Conservation (phyloP, 1,284 basidiomycete genomes). For the Melampsora americana region DNA sequence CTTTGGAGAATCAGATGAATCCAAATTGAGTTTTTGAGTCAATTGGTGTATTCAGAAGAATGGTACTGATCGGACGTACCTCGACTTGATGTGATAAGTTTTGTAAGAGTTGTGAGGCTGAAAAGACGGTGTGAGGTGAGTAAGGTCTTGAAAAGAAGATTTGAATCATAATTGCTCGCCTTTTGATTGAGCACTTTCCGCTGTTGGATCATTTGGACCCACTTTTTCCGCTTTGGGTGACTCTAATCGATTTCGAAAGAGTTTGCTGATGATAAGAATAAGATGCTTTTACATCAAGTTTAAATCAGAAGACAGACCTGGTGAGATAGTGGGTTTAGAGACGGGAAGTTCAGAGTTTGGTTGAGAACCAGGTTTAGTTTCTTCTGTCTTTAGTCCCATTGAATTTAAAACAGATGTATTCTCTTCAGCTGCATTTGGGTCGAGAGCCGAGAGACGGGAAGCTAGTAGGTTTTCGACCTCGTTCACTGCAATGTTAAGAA, state of each 20-base stretch:
- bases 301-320: background rate
- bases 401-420: slow-evolving; percentile 24
- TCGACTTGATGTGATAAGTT: slow-evolving; percentile 44
- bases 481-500: background rate
- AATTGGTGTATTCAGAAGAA: background rate
- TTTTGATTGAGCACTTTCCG: background rate
- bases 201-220: background rate
- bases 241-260: too few species aligned
- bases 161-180: background rate
- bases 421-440: slow-evolving; percentile 25
- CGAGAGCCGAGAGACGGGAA: slow-evolving; percentile 37
- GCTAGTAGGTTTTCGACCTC: slow-evolving; percentile 29
- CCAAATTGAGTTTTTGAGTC: background rate
- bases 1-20: slow-evolving; percentile 56
- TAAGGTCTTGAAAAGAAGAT: background rate
- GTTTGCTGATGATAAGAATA: too few species aligned
- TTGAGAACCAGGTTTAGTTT: background rate
- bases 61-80: background rate
- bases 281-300: too few species aligned
- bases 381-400: slow-evolving; percentile 23
- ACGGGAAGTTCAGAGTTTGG: background rate
- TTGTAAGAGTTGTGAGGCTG: slow-evolving; percentile 40
- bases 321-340: background rate
- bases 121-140: background rate
- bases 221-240: too few species aligned